Evolutionary conservation across 2,329 filamentous ascomycete species (phyloP).

Genomic region (Alternaria brassicicola): DNA sequence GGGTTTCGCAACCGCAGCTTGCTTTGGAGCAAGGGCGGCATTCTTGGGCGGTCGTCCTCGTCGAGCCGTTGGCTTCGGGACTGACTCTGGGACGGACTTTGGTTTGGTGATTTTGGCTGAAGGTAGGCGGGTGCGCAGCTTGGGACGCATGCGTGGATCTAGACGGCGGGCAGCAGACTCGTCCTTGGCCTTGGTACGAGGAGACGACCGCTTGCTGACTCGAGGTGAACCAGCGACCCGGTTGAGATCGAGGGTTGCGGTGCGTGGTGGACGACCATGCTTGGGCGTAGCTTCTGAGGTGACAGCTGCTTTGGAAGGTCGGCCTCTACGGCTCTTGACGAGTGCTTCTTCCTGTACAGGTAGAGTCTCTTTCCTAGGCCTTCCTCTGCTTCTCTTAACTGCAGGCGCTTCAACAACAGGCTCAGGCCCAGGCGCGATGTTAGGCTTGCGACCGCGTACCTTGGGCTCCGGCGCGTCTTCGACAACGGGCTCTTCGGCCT

Average conservation of each 20-base stretch:
- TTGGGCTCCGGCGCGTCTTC: slow-evolving; percentile 13
- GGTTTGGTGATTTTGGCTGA: slow-evolving; percentile 14
- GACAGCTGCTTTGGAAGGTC: slow-evolving; percentile 9
- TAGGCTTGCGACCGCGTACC: slow-evolving; percentile 22
- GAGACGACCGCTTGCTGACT: slow-evolving; percentile 26
- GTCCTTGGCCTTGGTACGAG: slow-evolving; percentile 12
- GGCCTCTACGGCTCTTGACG: slow-evolving; percentile 20
- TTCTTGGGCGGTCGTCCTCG: slow-evolving; percentile 27
- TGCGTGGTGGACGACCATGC: slow-evolving; percentile 23
- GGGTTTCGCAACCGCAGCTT: slow-evolving; percentile 11
- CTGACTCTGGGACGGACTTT: slow-evolving; percentile 8
- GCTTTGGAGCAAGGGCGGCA: slow-evolving; percentile 15
- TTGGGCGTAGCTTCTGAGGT: slow-evolving; percentile 9
- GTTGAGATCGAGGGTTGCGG: slow-evolving; percentile 17
- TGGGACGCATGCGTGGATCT: slow-evolving; percentile 28
- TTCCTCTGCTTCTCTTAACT: slow-evolving; percentile 17
- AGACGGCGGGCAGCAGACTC: slow-evolving; percentile 19
- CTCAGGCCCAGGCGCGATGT: slow-evolving; percentile 9
- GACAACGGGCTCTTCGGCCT: slow-evolving; percentile 10
- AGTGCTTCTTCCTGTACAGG: not conserved
- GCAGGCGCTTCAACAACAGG: slow-evolving; percentile 2
- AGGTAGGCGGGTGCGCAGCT: slow-evolving; percentile 26
- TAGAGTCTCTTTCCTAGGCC: slow-evolving; percentile 8
- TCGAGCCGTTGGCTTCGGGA: slow-evolving; percentile 9
- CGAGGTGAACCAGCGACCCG: slow-evolving; percentile 29